Base-by-base conservation (phyloP, 179 eudicot species). In the Patellifolia procumbens region DNA sequence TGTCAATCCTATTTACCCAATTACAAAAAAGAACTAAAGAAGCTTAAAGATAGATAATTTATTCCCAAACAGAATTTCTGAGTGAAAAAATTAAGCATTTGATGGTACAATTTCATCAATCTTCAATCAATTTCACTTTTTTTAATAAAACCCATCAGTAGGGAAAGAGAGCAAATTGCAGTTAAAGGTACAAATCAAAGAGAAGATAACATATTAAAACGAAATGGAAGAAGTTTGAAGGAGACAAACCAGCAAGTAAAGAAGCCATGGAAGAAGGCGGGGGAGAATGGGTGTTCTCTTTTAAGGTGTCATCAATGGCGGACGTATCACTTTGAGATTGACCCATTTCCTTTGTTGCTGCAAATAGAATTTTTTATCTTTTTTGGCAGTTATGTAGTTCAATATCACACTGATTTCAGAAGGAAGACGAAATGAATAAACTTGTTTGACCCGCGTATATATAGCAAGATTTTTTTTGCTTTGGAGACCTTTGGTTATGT, bases 331-430 rank as follows among this genome's bases (percentile, higher is more conserved):
- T 91, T 74, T 92, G 88, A 68, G 79, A 83, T 79, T 92, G 97
- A 35, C 97, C 97, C 97, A 91, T 92, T 17, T 43, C 24, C 17
- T n/a, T n/a, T n/a, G n/a, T n/a, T n/a, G n/a, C n/a, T n/a, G n/a
- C n/a, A n/a, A n/a, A n/a, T n/a, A n/a, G n/a, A n/a, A n/a, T n/a
- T n/a, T n/a, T n/a, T n/a, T n/a, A n/a, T n/a, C n/a, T n/a, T n/a
- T n/a, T n/a, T n/a, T n/a, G n/a, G n/a, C n/a, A n/a, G n/a, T n/a
- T n/a, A n/a, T n/a, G n/a, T n/a, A n/a, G n/a, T n/a, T n/a, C n/a
- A n/a, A n/a, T n/a, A n/a, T n/a, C n/a, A n/a, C n/a, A n/a, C n/a
- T n/a, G n/a, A n/a, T n/a, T n/a, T n/a, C n/a, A n/a, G n/a, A n/a
- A n/a, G n/a, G n/a, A n/a, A n/a, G n/a, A n/a, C n/a, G n/a, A n/a